A percentile compares a stretch with the other conserved stretches of the same genome.
Evolutionary conservation across 306 rosid species (phyloP).

Genomic region (Gleditsia sinensis): DNA sequence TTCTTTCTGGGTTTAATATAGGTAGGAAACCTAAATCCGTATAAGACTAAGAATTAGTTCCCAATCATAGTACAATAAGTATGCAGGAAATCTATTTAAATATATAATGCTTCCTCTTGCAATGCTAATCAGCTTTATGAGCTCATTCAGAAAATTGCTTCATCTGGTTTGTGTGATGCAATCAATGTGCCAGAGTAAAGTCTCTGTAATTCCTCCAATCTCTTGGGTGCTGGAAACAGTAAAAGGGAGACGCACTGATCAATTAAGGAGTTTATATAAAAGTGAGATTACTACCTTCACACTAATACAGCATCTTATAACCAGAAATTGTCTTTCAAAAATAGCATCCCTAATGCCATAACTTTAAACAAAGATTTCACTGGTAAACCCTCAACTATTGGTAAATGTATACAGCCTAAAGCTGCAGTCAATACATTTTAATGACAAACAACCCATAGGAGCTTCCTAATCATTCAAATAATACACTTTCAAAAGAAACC

Average conservation of each 20-base stretch:
- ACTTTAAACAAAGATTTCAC: neutral
- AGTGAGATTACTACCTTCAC: neutral
- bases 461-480: neutral
- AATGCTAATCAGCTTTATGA: no score
- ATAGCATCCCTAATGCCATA: neutral
- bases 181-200: no score
- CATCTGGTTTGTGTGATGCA: no score
- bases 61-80: no score
- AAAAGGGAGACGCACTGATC: neutral
- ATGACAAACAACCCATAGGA: neutral
- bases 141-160: no score
- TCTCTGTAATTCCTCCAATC: neutral
- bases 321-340: neutral
- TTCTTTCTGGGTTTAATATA: no score
- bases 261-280: neutral
- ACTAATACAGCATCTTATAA: neutral
- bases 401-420: neutral
- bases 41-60: no score
- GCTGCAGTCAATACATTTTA: neutral
- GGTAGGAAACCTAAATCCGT: no score
- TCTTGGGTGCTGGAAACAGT: neutral
- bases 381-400: neutral
- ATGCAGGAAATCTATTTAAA: no score
- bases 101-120: no score
- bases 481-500: neutral